Base-by-base conservation (phyloP, 1,139 yeast genomes). In the Kodamaea arcana region DNA sequence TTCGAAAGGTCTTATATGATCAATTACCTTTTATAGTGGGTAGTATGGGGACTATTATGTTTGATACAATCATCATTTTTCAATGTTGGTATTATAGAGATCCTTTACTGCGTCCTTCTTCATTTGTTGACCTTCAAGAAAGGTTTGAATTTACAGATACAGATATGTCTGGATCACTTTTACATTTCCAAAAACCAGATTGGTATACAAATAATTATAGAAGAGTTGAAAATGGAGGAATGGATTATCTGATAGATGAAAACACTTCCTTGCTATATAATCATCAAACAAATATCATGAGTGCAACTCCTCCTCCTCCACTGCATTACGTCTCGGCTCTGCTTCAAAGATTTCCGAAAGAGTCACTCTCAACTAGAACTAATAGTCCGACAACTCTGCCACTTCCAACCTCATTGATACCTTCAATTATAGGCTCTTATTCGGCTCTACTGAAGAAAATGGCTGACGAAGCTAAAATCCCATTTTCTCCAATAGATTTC, bases 401-500 rank as follows among this genome's bases (percentile, higher is more conserved):
- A 3, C 34, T 56, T 7, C 54, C 60, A 3, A 65, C 72, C 0
- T 55, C 66, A n/a, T 48, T 68, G 25, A 56, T 69, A 9, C 75
- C 75, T 1, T 63, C 70, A 8, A 58, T 69, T 10, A 59, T 68
- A 10, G 71, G 70, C 6, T 63, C 60, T 15, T 65, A 64, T 39
- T 64, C 72, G 9, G 62, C 65, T 13, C 56, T 68, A 2, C 54
- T 58, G 21, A 60, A 58, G 43, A 67, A 65, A 36, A 56, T 67
- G 63, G 41, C 56, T 7, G 50, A 61, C 41, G 69, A 60, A 9
- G 40, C 56, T 21, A 67, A 64, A 38, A 49, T 60, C 2, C 75
- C 75, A 20, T 68, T 69, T 41, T 61, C 62, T 47, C 75, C 75
- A 4, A 60, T 56, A 24, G 74, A 69, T 44, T 69, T 69, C 42